Percentiles rank a stretch among this genome's conserved stretches.
These are phyloP conservation scores for Magnusiomyces clavatus DNA, from an alignment of 1,139 yeast species.

Conservation along the genomic window DNA sequence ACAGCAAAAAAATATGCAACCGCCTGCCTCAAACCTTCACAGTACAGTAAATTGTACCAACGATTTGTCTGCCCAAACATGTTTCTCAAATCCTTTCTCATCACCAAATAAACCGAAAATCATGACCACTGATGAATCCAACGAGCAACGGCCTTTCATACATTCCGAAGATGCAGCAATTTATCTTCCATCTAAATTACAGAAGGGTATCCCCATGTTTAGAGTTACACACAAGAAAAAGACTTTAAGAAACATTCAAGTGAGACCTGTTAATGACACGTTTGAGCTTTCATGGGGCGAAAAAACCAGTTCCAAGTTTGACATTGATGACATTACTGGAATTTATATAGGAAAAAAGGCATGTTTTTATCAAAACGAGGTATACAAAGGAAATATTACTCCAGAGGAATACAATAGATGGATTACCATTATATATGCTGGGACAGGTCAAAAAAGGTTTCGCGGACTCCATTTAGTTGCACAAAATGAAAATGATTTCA, in stretches of 20 bases:
- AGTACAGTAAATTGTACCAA: too few species aligned
- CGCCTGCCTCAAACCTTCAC: too few species aligned
- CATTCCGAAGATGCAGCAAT: not conserved
- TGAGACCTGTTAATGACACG: constrained; percentile 35
- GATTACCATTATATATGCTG: constrained; percentile 68
- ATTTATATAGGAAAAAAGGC: constrained; percentile 66
- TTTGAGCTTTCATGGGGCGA: constrained; percentile 48
- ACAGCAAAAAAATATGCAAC: too few species aligned
- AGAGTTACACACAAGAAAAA: constrained; percentile 65
- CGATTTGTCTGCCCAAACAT: too few species aligned
- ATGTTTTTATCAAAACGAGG: constrained; percentile 59
- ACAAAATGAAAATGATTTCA: constrained; percentile 52
- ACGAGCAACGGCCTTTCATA: not conserved
- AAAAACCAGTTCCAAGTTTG: constrained; percentile 42
- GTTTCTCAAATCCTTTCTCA: too few species aligned
- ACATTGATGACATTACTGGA: constrained; percentile 66
- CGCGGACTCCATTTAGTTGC: constrained; percentile 74
- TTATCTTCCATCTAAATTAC: constrained; percentile 31
- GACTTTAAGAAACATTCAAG: constrained; percentile 43
- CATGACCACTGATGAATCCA: not conserved
- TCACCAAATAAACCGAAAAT: not conserved
- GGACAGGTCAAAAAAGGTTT: constrained; percentile 39
- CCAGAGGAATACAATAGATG: constrained; percentile 41
- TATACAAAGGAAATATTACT: not conserved
- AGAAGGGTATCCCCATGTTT: constrained; percentile 39